Percentiles rank a stretch among this genome's conserved stretches.
Conservation (phyloP, 208 protist species). For the Leishmania braziliensis region DNA sequence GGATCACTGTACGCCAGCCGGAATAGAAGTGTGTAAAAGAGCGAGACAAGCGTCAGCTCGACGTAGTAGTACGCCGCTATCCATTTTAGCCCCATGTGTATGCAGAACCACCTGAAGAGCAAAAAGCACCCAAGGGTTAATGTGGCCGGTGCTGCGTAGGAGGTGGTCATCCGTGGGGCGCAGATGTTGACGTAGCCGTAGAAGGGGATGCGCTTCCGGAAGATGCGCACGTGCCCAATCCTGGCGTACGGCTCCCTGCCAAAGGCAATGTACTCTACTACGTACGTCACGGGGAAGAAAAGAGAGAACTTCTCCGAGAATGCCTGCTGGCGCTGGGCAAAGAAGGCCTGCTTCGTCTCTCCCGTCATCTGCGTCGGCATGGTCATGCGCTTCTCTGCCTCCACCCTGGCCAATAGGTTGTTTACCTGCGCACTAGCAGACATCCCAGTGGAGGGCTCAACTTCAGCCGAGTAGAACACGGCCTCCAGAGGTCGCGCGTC, state of each 20-base stretch:
- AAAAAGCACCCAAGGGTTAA: constrained; percentile 37
- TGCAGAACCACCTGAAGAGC: constrained; percentile 36
- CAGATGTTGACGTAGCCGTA: constrained; percentile 63
- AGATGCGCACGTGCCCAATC: constrained; percentile 79
- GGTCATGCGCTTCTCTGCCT: constrained; percentile 55
- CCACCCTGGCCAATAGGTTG: constrained; percentile 38
- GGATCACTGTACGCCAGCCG: constrained; percentile 75
- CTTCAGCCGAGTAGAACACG: constrained; percentile 55
- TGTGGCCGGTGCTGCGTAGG: constrained; percentile 54
- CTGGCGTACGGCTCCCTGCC: constrained; percentile 60
- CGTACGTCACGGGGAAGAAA: constrained; percentile 66
- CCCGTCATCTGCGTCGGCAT: constrained; percentile 63
- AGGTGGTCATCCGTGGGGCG: constrained; percentile 70
- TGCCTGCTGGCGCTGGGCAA: constrained; percentile 59
- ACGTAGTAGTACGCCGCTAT: constrained; percentile 27
- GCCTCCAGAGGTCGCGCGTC: not conserved
- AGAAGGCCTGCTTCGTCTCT: constrained; percentile 73
- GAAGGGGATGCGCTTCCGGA: constrained; percentile 70
- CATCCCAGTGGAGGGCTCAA: constrained; percentile 55
- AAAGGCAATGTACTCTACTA: constrained; percentile 79
- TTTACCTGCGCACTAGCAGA: constrained; percentile 65
- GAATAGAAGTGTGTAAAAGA: constrained; percentile 54
- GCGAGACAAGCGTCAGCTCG: constrained; percentile 41
- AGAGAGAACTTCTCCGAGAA: constrained; percentile 70
- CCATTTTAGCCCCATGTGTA: constrained; percentile 44